Base-by-base conservation (phyloP, 345 rosid species). In the Cardiospermum halicacabum region DNA sequence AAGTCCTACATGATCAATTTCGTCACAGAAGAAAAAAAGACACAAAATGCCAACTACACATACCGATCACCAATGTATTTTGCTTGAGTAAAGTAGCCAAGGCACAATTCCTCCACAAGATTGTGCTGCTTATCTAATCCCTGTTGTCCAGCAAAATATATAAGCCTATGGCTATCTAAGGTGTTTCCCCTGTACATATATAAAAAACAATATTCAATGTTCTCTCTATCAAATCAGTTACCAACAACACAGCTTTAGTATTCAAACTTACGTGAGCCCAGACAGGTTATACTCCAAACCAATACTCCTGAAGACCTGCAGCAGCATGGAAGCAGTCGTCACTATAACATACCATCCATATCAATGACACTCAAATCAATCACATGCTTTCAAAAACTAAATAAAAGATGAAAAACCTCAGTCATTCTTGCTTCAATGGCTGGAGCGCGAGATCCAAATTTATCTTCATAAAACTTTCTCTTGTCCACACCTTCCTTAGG, bases 1-100 rank as follows among this genome's bases (percentile, higher is more conserved):
- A 16, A 47, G 22, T 6, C 19, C 26, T 39, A 12, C 28, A 58
- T 55, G 13, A 55, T 31, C 12, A 43, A 61, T 30, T 48, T 56
- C 31, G 2, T 31, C 42, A 31, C 31, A 56, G 31, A 3, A 5
- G 7, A 7, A 30, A 13, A 12, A 15, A 62, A 31, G 12, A 7
- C 18, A 42, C 3, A 26, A 1, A 7, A 7, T 25, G 36, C n/a
- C 13, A 22, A 36, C 22, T 21, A 45, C 22, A 54, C 67, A 28
- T 74, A 85, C 97, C 84, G 78, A 66, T 93, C 96, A 55, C 96
- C 92, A 4, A 93, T 82, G 75, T 73, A 93, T 73, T 81, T 88
- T 56, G 82, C 98, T 49, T 88, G 89, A 0, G 96, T 85, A 80
- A 93, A 93, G 89, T 90, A 93, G 64, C 96, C 98, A 34, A 81